These are phyloP conservation scores for Phaeosphaeriaceae sp. DNA, from an alignment of 2,329 filamentous ascomycete species.

Conservation along the genomic window DNA sequence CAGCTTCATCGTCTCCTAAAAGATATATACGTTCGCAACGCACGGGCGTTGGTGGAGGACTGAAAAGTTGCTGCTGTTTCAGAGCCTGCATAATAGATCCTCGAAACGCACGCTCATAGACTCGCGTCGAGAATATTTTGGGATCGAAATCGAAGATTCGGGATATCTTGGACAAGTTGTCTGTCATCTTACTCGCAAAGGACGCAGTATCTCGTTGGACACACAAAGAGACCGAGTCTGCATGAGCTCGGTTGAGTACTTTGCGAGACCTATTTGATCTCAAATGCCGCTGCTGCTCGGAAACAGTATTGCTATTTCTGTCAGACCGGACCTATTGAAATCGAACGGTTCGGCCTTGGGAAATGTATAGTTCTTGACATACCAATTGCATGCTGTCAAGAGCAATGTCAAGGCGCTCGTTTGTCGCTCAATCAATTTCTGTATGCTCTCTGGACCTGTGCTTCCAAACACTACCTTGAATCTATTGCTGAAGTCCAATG, in stretches of 20 bases:
- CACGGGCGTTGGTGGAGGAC: neutral
- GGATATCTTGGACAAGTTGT: constrained; percentile 22
- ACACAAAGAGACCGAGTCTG: constrained; percentile 16
- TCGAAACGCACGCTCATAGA: constrained; percentile 11
- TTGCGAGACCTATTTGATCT: constrained; percentile 10
- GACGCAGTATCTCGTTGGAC: constrained; percentile 15
- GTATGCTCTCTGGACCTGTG: constrained; percentile 9
- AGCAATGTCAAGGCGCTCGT: constrained; percentile 20
- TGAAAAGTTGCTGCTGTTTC: neutral
- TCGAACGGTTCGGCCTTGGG: too few species aligned
- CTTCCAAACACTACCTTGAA: constrained; percentile 14
- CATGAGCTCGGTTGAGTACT: constrained; percentile 5
- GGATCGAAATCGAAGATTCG: constrained; percentile 18
- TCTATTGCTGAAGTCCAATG: constrained; percentile 2
- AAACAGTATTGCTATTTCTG: constrained; percentile 8
- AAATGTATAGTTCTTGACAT: neutral
- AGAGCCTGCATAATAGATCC: constrained; percentile 9
- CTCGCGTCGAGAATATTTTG: constrained; percentile 11
- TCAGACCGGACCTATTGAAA: neutral
- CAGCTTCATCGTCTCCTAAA: neutral
- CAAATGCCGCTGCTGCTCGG: constrained; percentile 14
- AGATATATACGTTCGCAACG: neutral
- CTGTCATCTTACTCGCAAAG: constrained; percentile 5
- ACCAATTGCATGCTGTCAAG: constrained; percentile 24
- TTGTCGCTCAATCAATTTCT: constrained; percentile 21